Evolutionary conservation across 2,329 filamentous ascomycete genomes (phyloP), one percentile per base, ranked within the genome.

Genomic region (Trichoderma koningiopsis): DNA sequence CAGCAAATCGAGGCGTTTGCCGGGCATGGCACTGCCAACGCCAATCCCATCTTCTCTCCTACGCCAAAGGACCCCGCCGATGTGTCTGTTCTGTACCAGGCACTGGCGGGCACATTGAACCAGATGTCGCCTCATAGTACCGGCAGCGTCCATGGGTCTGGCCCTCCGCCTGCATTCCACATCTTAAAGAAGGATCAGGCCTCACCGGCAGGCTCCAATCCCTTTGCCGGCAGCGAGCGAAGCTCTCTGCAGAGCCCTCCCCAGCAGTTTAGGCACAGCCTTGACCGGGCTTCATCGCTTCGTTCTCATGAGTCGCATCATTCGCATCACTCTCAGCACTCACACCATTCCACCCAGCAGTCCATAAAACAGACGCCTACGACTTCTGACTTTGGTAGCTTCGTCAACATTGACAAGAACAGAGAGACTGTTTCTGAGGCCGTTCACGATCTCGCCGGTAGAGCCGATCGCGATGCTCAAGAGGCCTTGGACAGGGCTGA

Each of bases 351-450:
- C 19, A 69, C 70, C n/a, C 71, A 71, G 64, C 69, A 74, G 29
- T 70, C 71, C 3, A 55, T 68, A 1, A 73, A 73, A 47, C 73
- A 73, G 64, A 73, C 79, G 0, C 78, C 79, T 33, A 74, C 77
- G 0, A 74, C 74, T 4, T 73, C 75, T 52, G 79, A 79, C 22
- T 75, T 76, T 52, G 78, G 76, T 37, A 73, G 72, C 65, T 73
- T 75, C 53, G 72, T 71, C 58, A 71, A 75, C 33, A 71, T 71
- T 67, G 87, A 85, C 71, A 89, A 91, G 79, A 91, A 88, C 65
- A 88, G 84, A 72, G 90, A 93, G 78, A 91, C 89, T 61, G 91
- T 96, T 35, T 85, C 91, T 24, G 88, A 92, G 68, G 89, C 91
- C 31, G 83, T 94, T 52, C 86, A 84, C 72, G 89, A 89, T 53